Base-by-base conservation (phyloP, 306 rosid species). In the Crataegus laevigata region DNA sequence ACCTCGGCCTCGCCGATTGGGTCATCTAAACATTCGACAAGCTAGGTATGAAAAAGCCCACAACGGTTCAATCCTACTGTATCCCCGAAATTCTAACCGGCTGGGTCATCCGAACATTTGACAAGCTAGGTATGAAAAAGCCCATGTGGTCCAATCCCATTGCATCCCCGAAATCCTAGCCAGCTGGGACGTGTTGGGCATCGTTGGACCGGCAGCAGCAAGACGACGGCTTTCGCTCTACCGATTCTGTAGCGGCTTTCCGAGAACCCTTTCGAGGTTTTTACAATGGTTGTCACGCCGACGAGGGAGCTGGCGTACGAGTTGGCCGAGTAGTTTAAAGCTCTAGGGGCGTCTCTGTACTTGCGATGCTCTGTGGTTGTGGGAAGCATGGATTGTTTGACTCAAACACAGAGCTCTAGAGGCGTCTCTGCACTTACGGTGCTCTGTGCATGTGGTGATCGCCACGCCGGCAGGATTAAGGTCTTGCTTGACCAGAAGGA, bases 181-280 rank as follows among this genome's bases (percentile, higher is more conserved):
- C 4, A 94, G 97, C 25, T 57, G 90, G 3, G 96, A 94, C 57
- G 96, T 94, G 13, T 74, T 94, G 1, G 98, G 97, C 51, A 81
- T 94, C 28, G 96, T 93, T 93, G 88, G 75, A 94, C 97, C 0
- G 97, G 98, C 0, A 90, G 91, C 15, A 97, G 98, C 2, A 94
- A 94, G 76, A 94, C 97, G 17, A 97, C 98, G 3, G 98, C 98
- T 30, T 94, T 94, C 64, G 98, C 98, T 4, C 81, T 94, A 30
- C 97, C 96, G 8, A 91, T 94, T 25, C 90, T 94, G 11, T 93
- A 94, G 38, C 87, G 89, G n/a, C 85, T 94, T 3, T 77, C 89
- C 1, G 90, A 86, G 75, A 80, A 87, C 36, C 89, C 94, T 2
- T 94, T 42, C 57, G 97, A 96, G 24, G 94, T 91, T 18, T 94